Base-by-base conservation (phyloP, 139 green algal genomes). In the Trebouxia sp. region DNA sequence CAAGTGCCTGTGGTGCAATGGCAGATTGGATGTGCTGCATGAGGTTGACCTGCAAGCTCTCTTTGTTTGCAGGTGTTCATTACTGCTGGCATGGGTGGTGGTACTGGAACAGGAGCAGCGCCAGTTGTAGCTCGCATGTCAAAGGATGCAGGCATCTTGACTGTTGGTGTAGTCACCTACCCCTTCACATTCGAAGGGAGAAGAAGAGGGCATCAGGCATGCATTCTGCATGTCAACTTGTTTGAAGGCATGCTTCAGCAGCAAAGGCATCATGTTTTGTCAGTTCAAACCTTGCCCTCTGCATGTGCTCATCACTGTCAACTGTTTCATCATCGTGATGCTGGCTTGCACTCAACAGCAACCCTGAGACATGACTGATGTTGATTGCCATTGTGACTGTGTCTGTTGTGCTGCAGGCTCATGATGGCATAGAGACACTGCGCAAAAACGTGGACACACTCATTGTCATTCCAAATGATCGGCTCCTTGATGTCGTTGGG, bases 141-240 rank as follows among this genome's bases (percentile, higher is more conserved):
- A 12, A 94, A 93, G 75, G 89, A 93, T 24, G 75, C 87, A 78
- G 94, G 94, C 35, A 90, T 92, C 41, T 85, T 98, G 6, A 98
- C 95, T 7, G 92, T 98, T 15, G 95, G 90, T 42, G 92, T 98
- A n/a, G 95, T 98, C 22, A 98, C 94, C 9, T 94, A 94, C 77
- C 96, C 96, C 3, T 99, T 99, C 90, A 91, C 88, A 47, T 99
- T 99, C 78, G 96, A 99, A 84, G 96, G 96, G 1, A 87, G 92
- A 6, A 72, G 91, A 45, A 62, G 90, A 26, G 66, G 75, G 6
- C 77, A 83, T 4, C 85, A 89, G 80, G 82, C 72, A 38, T 42
- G 65, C 37, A 28, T 14, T 10, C 15, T 55, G 15, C 1, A n/a
- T 45, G 55, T 47, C 2, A 12, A 38, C 28, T 12, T 30, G 3